These are phyloP conservation scores for Porodaedalea pini DNA, from an alignment of 1,284 basidiomycete genomes.

Conservation along the genomic window DNA sequence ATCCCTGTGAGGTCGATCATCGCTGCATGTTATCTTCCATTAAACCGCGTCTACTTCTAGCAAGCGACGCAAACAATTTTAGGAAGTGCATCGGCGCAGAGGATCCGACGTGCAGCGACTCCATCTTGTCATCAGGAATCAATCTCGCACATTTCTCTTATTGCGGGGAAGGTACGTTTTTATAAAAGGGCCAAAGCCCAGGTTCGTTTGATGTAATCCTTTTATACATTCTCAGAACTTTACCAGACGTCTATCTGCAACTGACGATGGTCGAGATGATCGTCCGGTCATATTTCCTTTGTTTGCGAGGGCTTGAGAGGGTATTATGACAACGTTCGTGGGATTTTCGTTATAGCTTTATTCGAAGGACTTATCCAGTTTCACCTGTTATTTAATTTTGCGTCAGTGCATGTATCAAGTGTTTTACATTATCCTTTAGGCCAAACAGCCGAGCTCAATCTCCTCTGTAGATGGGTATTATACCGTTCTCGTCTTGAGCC, in stretches of 20 bases:
- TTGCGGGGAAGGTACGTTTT: slow-evolving; percentile 37
- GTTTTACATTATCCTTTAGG: too few species aligned
- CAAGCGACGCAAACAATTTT: slow-evolving; percentile 35
- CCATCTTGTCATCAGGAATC: slow-evolving; percentile 38
- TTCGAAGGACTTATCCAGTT: too few species aligned
- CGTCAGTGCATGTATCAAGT: too few species aligned
- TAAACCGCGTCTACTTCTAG: neutral
- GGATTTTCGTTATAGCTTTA: too few species aligned
- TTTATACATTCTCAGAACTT: neutral
- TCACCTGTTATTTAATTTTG: too few species aligned
- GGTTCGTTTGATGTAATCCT: neutral
- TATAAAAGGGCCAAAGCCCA: neutral
- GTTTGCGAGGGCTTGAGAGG: too few species aligned
- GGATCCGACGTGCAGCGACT: slow-evolving; percentile 30
- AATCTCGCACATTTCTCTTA: slow-evolving; percentile 40
- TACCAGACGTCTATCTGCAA: neutral
- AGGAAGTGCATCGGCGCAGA: slow-evolving; percentile 38
- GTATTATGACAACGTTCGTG: too few species aligned
- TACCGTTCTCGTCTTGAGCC: too few species aligned
- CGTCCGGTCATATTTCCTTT: too few species aligned
- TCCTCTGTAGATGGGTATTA: too few species aligned
- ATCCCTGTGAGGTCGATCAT: neutral
- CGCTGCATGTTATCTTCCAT: neutral
- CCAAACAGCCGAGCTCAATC: too few species aligned
- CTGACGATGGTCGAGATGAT: too few species aligned